Evolutionary conservation across 768 basidiomycete species (phyloP).

Genomic region (Pulveroboletus sp.): DNA sequence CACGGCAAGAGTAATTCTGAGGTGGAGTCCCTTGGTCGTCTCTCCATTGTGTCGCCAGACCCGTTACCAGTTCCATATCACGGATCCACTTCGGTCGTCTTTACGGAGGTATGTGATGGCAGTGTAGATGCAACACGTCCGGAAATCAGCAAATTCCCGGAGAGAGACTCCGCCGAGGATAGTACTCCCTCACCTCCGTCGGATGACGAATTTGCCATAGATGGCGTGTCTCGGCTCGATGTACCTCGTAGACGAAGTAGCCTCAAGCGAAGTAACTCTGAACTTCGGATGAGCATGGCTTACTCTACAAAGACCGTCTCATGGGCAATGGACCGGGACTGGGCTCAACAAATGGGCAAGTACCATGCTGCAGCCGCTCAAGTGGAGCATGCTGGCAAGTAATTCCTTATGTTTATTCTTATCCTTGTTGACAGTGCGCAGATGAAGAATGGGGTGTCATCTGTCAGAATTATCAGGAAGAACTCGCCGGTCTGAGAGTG

Average conservation of each 20-base stretch:
- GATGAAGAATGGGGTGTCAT: constrained; percentile 58
- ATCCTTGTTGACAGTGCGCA: constrained; percentile 22
- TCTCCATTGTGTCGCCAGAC: constrained; percentile 37
- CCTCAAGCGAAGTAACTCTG: constrained; percentile 52
- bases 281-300: constrained; percentile 40
- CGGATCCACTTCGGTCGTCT: constrained; percentile 28
- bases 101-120: constrained; percentile 33
- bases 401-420: not conserved
- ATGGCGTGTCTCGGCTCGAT: constrained; percentile 29
- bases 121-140: constrained; percentile 20
- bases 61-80: constrained; percentile 47
- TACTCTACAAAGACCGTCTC: constrained; percentile 64
- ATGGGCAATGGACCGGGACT: constrained; percentile 68
- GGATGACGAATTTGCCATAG: constrained; percentile 30
- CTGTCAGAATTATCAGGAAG: constrained; percentile 53
- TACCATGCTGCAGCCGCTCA: constrained; percentile 38
- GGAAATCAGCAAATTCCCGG: constrained; percentile 14
- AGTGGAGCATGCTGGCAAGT: constrained; percentile 38
- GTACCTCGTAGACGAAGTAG: constrained; percentile 55
- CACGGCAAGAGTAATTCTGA: constrained; percentile 20
- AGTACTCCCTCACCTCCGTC: constrained; percentile 28
- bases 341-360: constrained; percentile 52
- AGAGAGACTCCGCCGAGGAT: constrained; percentile 15
- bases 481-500: constrained; percentile 54
- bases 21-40: constrained; percentile 18